These are phyloP conservation scores for Brasilioporus rufonigricans DNA, from an alignment of 768 basidiomycete species.

Conservation along the genomic window DNA sequence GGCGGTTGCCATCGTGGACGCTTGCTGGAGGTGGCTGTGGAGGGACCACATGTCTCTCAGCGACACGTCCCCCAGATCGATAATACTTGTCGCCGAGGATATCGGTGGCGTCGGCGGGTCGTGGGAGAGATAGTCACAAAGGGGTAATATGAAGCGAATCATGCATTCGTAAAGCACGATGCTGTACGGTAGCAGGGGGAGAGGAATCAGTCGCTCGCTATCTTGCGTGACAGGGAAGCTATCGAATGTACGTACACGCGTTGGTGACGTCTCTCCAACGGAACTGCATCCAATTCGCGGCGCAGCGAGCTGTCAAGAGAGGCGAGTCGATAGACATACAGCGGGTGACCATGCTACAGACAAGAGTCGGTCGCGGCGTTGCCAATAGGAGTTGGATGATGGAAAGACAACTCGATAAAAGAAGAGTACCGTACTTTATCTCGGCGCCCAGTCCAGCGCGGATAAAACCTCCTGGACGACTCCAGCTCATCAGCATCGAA, in stretches of 20 bases:
- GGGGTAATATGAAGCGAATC: slow-evolving; percentile 58
- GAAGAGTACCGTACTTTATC: slow-evolving; percentile 54
- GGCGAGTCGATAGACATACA: slow-evolving; percentile 77
- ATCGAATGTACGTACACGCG: slow-evolving; percentile 55
- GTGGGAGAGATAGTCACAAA: slow-evolving; percentile 63
- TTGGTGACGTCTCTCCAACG: slow-evolving; percentile 56
- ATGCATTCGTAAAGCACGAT: slow-evolving; percentile 66
- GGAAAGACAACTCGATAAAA: not conserved
- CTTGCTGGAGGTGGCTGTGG: slow-evolving; percentile 70
- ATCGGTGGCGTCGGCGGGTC: slow-evolving; percentile 52
- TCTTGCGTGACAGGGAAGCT: no score
- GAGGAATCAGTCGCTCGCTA: not conserved
- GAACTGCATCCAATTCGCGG: slow-evolving; percentile 56
- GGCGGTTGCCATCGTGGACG: slow-evolving; percentile 69
- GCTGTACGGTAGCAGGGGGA: no score
- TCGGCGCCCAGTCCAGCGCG: slow-evolving; percentile 76
- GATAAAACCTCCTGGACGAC: slow-evolving; percentile 61
- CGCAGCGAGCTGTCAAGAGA: slow-evolving; percentile 51
- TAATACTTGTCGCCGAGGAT: slow-evolving; percentile 62
- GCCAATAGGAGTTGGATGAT: not conserved
- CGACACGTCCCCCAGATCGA: slow-evolving; percentile 66
- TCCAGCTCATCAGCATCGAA: slow-evolving; percentile 63
- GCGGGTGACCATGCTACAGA: slow-evolving; percentile 58
- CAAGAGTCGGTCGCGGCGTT: not conserved
- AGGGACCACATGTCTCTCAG: slow-evolving; percentile 67